phyloP scores from a whole-genome alignment of 768 basidiomycete genomes.

The Suillus lakei region DNA sequence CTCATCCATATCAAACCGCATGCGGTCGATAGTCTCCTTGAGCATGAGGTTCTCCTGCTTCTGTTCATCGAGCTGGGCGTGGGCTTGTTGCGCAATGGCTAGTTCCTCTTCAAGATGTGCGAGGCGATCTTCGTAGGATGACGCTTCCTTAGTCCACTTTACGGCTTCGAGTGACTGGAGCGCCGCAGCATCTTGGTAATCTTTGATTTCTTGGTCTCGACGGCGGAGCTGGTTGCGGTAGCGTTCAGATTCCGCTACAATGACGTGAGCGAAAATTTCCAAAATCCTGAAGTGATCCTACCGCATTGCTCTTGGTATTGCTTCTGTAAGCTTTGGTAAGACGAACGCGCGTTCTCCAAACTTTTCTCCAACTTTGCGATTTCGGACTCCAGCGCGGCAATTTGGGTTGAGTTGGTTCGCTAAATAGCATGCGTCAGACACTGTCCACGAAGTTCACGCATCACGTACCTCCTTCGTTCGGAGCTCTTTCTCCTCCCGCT shows the following conservation, averaged over 20 bases:
- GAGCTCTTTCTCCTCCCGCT: slow-evolving; percentile 93
- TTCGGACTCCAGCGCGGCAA: slow-evolving; percentile 75
- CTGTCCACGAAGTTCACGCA: slow-evolving; percentile 7
- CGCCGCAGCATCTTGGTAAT: slow-evolving; percentile 60
- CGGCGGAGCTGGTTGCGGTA: slow-evolving; percentile 75
- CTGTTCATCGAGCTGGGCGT: slow-evolving; percentile 83
- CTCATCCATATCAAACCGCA: slow-evolving; percentile 94
- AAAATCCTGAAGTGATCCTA: slow-evolving; percentile 40
- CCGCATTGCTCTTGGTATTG: slow-evolving; percentile 90
- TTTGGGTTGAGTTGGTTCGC: slow-evolving; percentile 70
- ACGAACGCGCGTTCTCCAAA: slow-evolving; percentile 72
- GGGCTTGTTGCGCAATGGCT: slow-evolving; percentile 66
- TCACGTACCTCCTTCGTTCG: slow-evolving; percentile 77
- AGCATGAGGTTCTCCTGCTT: slow-evolving; percentile 93
- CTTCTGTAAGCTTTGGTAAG: slow-evolving; percentile 79
- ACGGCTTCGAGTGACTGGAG: slow-evolving; percentile 67
- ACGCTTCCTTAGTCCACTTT: slow-evolving; percentile 71
- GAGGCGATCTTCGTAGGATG: slow-evolving; percentile 74
- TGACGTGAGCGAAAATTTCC: background rate
- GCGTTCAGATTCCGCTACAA: slow-evolving; percentile 73
- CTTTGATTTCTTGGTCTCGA: slow-evolving; percentile 75
- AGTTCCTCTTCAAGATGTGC: slow-evolving; percentile 75
- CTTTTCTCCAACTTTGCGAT: slow-evolving; percentile 74
- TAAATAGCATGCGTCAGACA: slow-evolving; percentile 29
- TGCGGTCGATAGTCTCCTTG: slow-evolving; percentile 95